These are phyloP conservation scores for Lumnitzera racemosa DNA, from an alignment of 345 rosid genomes.

Conservation along the genomic window DNA sequence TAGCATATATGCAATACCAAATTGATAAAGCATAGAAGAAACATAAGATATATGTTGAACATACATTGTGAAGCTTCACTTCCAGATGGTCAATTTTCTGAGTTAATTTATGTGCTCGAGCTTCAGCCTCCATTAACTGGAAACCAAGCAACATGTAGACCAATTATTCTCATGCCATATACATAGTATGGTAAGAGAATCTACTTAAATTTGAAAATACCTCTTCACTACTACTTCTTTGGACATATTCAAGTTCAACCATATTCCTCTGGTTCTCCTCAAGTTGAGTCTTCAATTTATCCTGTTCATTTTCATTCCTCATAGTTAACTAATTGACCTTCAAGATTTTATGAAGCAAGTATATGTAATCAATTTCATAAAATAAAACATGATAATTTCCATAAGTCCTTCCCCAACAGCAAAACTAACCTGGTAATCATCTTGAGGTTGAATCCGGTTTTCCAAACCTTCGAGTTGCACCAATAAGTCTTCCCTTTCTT, in stretches of 20 bases:
- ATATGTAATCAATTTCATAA: not conserved
- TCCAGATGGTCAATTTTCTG: constrained; percentile 33
- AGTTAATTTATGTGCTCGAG: constrained; percentile 30
- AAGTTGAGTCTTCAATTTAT: constrained; percentile 18
- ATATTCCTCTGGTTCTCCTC: constrained; percentile 19
- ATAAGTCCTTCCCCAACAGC: not conserved
- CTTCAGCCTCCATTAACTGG: constrained; percentile 36
- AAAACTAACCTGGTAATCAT: constrained; percentile 34
- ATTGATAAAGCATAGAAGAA: not conserved
- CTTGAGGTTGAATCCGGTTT: constrained; percentile 9
- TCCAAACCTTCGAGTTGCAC: constrained; percentile 24
- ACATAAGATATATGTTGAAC: constrained; percentile 6
- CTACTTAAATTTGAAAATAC: constrained; percentile 12
- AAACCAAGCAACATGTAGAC: constrained; percentile 6
- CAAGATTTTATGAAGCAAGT: constrained; percentile 12
- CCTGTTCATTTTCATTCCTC: constrained; percentile 24
- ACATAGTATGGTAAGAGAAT: no score
- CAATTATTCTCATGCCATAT: not conserved
- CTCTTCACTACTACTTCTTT: constrained; percentile 14
- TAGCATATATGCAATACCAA: not conserved
- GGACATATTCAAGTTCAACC: constrained; percentile 14
- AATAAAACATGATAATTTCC: not conserved
- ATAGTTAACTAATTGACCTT: constrained; percentile 14
- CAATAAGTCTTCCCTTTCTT: constrained; percentile 37
- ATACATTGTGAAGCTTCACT: constrained; percentile 38